Evolutionary conservation across 345 rosid species (phyloP).

Genomic region (Draba incana): DNA sequence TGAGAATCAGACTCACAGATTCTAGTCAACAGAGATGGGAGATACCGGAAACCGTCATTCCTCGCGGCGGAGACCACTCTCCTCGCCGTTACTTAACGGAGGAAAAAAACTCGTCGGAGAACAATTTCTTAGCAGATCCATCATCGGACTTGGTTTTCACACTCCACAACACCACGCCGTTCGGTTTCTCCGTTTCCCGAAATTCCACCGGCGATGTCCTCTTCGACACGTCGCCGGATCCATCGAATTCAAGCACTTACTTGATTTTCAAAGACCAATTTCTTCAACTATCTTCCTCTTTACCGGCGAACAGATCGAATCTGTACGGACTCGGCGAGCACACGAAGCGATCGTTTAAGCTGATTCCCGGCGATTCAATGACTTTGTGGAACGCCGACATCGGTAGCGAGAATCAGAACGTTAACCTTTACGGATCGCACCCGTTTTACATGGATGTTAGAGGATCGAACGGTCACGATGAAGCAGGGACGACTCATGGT

Average conservation of each 20-base stretch:
- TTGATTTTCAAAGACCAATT: constrained; percentile 77
- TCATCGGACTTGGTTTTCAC: constrained; percentile 60
- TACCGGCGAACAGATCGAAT: constrained; percentile 52
- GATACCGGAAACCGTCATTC: constrained; percentile 55
- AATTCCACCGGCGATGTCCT: constrained; percentile 66
- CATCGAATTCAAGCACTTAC: constrained; percentile 41
- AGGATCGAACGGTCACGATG: constrained; percentile 40
- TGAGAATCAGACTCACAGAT: constrained; percentile 60
- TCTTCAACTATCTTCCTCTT: constrained; percentile 61
- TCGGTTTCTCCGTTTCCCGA: constrained; percentile 63
- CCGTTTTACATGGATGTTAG: constrained; percentile 76
- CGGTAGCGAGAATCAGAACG: constrained; percentile 42
- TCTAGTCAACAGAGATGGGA: constrained; percentile 58
- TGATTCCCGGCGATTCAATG: constrained; percentile 39
- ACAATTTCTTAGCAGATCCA: constrained; percentile 32
- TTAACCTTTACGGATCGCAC: constrained; percentile 77
- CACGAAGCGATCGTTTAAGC: constrained; percentile 58
- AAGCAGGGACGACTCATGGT: constrained; percentile 61
- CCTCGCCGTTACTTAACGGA: constrained; percentile 26
- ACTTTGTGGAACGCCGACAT: constrained; percentile 70
- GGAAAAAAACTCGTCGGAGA: not conserved
- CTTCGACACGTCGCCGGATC: constrained; percentile 52
- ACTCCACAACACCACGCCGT: constrained; percentile 60
- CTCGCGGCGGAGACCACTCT: constrained; percentile 41
- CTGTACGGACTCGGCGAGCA: constrained; percentile 83